These are phyloP conservation scores for Dipodascus geniculatus DNA, from an alignment of 805 yeast species.

Conservation along the genomic window DNA sequence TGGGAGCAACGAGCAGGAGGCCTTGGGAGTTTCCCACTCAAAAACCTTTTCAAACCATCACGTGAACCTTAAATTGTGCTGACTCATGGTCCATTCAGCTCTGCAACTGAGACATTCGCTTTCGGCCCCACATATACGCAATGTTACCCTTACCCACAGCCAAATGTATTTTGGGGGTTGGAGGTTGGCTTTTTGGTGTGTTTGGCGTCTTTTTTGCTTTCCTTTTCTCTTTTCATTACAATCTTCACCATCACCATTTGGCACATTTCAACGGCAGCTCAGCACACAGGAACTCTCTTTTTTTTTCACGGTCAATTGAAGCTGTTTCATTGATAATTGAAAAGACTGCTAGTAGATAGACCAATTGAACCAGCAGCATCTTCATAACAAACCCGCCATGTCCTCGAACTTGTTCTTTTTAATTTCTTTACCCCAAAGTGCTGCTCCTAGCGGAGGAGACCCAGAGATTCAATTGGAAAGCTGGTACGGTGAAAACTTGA, in stretches of 20 bases:
- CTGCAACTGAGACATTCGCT: not conserved
- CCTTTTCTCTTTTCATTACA: not conserved
- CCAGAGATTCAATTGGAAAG: conserved; percentile 27
- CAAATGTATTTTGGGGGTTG: too few relatives aligned
- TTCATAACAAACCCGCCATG: too few relatives aligned
- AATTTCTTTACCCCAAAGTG: conserved; percentile 42
- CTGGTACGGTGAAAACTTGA: conserved; percentile 23
- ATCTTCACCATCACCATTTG: not conserved
- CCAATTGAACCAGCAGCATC: too few relatives aligned
- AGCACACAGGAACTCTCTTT: too few relatives aligned
- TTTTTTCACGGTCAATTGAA: too few relatives aligned
- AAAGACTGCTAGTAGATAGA: too few relatives aligned
- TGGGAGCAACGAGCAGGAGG: not conserved
- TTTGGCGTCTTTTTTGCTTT: not conserved
- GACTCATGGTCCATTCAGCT: too few relatives aligned
- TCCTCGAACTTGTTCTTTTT: conserved; percentile 27
- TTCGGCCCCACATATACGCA: not conserved
- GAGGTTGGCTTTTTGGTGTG: not conserved
- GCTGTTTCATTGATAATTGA: too few relatives aligned
- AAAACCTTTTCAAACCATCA: not conserved
- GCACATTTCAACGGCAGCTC: too few relatives aligned
- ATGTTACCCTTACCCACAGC: not conserved
- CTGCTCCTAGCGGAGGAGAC: conserved; percentile 27
- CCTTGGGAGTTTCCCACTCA: not conserved
- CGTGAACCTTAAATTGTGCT: too few relatives aligned